phyloP scores from a whole-genome alignment of 2,329 filamentous ascomycete species.

The Cladosporium sp. region DNA sequence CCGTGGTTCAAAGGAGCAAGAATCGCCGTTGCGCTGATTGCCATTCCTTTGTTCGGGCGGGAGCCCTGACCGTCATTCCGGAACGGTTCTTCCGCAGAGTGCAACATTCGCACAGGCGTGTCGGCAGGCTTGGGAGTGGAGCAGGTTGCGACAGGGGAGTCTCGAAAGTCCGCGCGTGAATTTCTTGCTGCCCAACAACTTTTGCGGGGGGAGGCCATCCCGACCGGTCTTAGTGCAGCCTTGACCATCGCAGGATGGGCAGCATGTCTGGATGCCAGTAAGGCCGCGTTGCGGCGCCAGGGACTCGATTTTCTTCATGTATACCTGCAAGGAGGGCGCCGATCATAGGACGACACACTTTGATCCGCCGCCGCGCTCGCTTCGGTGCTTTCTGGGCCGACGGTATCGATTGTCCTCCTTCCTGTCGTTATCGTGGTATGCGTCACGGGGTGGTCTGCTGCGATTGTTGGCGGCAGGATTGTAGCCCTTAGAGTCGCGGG shows the following conservation, averaged over 20 bases:
- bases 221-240: not conserved
- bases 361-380: conserved; percentile 20
- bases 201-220: not conserved
- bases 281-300: not conserved
- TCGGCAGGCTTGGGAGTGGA: not conserved
- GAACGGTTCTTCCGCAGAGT: conserved; percentile 2
- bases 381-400: conserved; percentile 10
- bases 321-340: not conserved
- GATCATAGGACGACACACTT: conserved; percentile 28
- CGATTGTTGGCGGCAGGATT: not conserved
- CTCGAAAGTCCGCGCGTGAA: too few species aligned
- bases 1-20: too few species aligned
- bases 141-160: not conserved
- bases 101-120: conserved; percentile 3
- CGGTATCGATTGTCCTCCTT: conserved; percentile 9
- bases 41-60: not conserved
- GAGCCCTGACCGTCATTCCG: not conserved
- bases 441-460: conserved; percentile 1
- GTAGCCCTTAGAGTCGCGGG: conserved; percentile 10
- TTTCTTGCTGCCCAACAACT: conserved; percentile 6
- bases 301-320: not conserved
- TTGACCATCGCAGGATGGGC: not conserved
- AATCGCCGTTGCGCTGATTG: not conserved
- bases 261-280: not conserved
- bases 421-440: conserved; percentile 9